phyloP scores from a whole-genome alignment of 2,329 filamentous ascomycete genomes.

The Penicillium verrucosum region DNA sequence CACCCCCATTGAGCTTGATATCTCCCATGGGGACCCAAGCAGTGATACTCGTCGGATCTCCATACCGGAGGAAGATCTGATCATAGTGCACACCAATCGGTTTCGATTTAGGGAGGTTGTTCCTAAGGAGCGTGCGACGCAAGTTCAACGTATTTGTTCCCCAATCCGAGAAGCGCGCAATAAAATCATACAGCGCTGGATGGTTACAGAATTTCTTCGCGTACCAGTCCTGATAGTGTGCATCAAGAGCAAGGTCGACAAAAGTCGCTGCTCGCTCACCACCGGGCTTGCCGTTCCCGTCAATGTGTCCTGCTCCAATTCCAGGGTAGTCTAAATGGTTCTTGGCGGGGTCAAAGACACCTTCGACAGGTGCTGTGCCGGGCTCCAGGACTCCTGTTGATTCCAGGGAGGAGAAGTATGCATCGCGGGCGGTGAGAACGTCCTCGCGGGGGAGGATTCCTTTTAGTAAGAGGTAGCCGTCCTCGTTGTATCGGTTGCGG shows the following conservation, averaged over 20 bases:
- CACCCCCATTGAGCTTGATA: conserved; percentile 53
- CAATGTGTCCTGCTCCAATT: conserved; percentile 52
- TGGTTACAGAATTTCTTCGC: conserved; percentile 55
- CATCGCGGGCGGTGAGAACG: conserved; percentile 50
- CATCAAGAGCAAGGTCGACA: conserved; percentile 52
- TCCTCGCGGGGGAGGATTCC: conserved; percentile 52
- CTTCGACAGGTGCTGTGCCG: conserved; percentile 50
- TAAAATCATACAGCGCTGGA: conserved; percentile 48
- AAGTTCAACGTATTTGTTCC: conserved; percentile 48
- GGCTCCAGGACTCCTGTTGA: conserved; percentile 57
- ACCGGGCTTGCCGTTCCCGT: conserved; percentile 47
- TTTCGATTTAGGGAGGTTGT: conserved; percentile 56
- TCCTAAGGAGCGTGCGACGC: conserved; percentile 52
- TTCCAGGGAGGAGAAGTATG: conserved; percentile 54
- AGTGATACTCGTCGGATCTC: conserved; percentile 54
- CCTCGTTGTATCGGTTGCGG: conserved; percentile 44
- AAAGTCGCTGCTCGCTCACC: conserved; percentile 45
- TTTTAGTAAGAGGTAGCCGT: conserved; percentile 58
- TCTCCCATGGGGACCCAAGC: conserved; percentile 59
- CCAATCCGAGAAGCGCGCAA: conserved; percentile 55
- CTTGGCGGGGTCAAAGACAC: conserved; percentile 51
- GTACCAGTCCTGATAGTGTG: conserved; percentile 55
- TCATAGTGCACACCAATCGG: conserved; percentile 62
- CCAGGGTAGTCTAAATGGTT: conserved; percentile 48
- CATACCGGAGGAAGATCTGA: conserved; percentile 56